Evolutionary conservation across 495 filamentous ascomycete genomes (phyloP).

Genomic region (Bacidia rubella): DNA sequence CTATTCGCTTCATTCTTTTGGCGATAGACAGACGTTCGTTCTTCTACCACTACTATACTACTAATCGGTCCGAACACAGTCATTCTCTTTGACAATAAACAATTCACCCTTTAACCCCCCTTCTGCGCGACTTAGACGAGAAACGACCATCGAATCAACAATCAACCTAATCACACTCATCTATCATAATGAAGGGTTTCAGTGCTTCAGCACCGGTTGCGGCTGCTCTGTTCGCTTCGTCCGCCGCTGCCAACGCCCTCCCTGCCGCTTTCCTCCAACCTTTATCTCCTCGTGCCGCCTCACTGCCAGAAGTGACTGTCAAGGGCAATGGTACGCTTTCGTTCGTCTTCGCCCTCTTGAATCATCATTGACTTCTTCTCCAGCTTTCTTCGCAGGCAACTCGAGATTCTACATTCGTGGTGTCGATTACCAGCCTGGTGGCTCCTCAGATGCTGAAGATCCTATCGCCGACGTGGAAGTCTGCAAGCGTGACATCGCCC

Average conservation of each 20-base stretch:
- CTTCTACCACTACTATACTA: constrained; percentile 7
- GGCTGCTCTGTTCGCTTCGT: constrained; percentile 15
- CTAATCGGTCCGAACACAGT: constrained; percentile 12
- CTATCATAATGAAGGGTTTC: constrained; percentile 16
- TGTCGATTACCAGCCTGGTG: constrained; percentile 92
- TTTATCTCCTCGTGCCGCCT: constrained; percentile 12
- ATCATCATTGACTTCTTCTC: constrained; percentile 14
- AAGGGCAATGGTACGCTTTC: constrained; percentile 31
- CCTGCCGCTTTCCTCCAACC: constrained; percentile 12
- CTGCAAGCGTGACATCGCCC: constrained; percentile 71
- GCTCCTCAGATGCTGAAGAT: constrained; percentile 62
- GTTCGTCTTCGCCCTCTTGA: not conserved
- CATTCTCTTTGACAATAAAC: constrained; percentile 22
- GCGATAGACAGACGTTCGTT: constrained; percentile 2
- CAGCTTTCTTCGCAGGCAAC: constrained; percentile 77
- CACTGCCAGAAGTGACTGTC: constrained; percentile 28
- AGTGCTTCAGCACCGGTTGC: constrained; percentile 11
- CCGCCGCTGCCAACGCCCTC: constrained; percentile 10
- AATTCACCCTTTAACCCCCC: constrained; percentile 14
- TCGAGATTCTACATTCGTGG: constrained; percentile 87
- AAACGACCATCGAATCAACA: constrained; percentile 6
- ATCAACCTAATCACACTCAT: not conserved
- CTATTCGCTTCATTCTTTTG: constrained; percentile 13
- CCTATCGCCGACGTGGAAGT: constrained; percentile 57
- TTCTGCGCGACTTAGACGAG: constrained; percentile 15